Percentiles rank a stretch among this genome's conserved stretches.
Evolutionary conservation across 495 filamentous ascomycete genomes (phyloP).

Genomic region (Filosporella fistucella): DNA sequence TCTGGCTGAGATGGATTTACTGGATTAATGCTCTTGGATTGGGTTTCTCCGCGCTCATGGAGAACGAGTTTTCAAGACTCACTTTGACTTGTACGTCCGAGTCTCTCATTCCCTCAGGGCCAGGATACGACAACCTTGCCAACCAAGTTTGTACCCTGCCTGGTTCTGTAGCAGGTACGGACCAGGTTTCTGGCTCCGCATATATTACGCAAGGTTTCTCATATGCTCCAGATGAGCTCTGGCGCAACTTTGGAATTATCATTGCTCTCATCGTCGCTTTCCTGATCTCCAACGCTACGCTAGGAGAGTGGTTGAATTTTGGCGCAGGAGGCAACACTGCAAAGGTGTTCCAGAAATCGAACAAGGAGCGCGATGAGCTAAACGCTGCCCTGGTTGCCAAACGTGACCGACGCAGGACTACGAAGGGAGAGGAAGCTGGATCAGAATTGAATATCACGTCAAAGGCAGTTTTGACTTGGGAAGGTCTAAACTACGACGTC

Average conservation of each 20-base stretch:
- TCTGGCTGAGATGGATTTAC: constrained; percentile 61
- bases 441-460: constrained; percentile 69
- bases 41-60: constrained; percentile 71
- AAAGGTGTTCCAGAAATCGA: constrained; percentile 65
- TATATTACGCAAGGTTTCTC: constrained; percentile 36
- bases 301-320: constrained; percentile 74
- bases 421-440: constrained; percentile 42
- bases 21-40: constrained; percentile 75
- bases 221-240: constrained; percentile 55
- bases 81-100: constrained; percentile 16
- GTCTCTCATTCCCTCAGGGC: constrained; percentile 29
- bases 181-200: constrained; percentile 30
- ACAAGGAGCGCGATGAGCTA: constrained; percentile 62
- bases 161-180: constrained; percentile 14
- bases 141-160: constrained; percentile 26
- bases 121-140: constrained; percentile 32
- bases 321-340: constrained; percentile 62
- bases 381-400: constrained; percentile 61
- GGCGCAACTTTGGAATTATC: constrained; percentile 69
- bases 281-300: constrained; percentile 60
- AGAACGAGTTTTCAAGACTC: constrained; percentile 66
- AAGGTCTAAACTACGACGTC: constrained; percentile 58
- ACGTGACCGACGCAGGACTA: constrained; percentile 46
- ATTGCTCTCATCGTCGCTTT: constrained; percentile 63
- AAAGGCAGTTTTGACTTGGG: constrained; percentile 57